Evolutionary conservation across 441 rosid species (phyloP), one percentile per base, ranked within the genome.

Genomic region (Viola pubescens): DNA sequence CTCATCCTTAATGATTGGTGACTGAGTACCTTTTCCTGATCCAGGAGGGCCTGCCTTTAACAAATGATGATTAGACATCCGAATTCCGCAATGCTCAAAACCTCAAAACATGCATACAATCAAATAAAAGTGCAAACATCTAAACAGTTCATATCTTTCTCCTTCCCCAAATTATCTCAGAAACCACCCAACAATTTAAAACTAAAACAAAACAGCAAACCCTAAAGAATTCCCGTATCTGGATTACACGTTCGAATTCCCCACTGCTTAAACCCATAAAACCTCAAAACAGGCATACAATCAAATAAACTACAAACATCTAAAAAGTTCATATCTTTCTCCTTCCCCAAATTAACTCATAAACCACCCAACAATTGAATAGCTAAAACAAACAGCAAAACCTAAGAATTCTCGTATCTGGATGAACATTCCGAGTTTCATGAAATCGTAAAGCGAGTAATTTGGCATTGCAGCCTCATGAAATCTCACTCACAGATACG

Each of bases 1-100:
- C 71, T 89, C 98, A 59, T 89, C 91, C 78, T 94, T 94, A 52
- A 94, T 86, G 11, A 88, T 77, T 5, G 97, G 95, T 26, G 96
- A 89, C 57, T 94, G 97, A 54, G 98, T 94, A 71, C 98, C 98
- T 77, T 89, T 94, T 1, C 98, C 98, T 0, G 96, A 94, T 65
- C 98, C 97, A 54, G 97, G 98, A 60, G 96, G 98, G 59, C 98
- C 98, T 94, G 77, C 72, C 57, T 59, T 71, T 59, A 59, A 74
- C 61, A 72, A 26, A 61, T 40, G 12, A 9, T 37, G 4, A 19
- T 55, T 16, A 13, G 42, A 55, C 13, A 38, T 8, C 57, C 57
- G 10, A 39, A 14, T 38, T 12, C 37, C 2, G 26, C 1, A 52
- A 52, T 26, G 12, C 7, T 44, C 58, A 54, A 55, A 37, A 54